These are phyloP conservation scores for Sphaerostilbella broomeana DNA, from an alignment of 2,329 filamentous ascomycete species.

Conservation along the genomic window DNA sequence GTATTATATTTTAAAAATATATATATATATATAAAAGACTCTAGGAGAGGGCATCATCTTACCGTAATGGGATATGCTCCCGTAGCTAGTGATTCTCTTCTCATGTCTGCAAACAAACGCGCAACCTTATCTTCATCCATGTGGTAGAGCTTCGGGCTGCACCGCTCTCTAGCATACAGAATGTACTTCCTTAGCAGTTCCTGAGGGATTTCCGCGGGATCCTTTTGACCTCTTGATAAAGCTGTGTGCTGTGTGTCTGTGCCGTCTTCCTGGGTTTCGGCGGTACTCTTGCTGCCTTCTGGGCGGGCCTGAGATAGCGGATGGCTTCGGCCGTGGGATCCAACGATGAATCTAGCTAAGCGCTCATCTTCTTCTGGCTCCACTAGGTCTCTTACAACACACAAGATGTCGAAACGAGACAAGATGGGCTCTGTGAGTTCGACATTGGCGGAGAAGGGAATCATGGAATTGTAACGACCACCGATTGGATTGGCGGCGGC, in stretches of 20 bases:
- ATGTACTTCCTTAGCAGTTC: constrained; percentile 94
- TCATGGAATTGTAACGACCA: constrained; percentile 92
- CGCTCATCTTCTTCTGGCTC: constrained; percentile 89
- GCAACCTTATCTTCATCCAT: constrained; percentile 98
- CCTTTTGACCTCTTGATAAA: constrained; percentile 21
- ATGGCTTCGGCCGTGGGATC: constrained; percentile 87
- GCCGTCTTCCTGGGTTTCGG: constrained; percentile 37
- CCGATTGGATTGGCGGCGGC: constrained; percentile 95
- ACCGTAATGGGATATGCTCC: constrained; percentile 98
- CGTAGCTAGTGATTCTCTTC: constrained; percentile 83
- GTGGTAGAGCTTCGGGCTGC: constrained; percentile 87
- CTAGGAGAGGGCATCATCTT: constrained; percentile 33
- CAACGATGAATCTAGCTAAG: constrained; percentile 88
- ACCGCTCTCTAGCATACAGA: constrained; percentile 84
- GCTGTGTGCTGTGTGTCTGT: constrained; percentile 28
- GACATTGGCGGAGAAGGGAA: constrained; percentile 93
- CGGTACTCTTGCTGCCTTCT: background rate
- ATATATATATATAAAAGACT: too few species aligned
- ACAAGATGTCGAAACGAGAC: constrained; percentile 96
- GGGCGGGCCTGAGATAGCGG: constrained; percentile 49
- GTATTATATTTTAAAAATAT: too few species aligned
- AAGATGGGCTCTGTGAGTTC: constrained; percentile 95
- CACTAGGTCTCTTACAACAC: constrained; percentile 91
- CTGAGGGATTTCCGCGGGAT: constrained; percentile 74
- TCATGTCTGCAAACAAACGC: constrained; percentile 91